Evolutionary conservation across 208 protist species (phyloP).

Genomic region (Strigomonas culicis): DNA sequence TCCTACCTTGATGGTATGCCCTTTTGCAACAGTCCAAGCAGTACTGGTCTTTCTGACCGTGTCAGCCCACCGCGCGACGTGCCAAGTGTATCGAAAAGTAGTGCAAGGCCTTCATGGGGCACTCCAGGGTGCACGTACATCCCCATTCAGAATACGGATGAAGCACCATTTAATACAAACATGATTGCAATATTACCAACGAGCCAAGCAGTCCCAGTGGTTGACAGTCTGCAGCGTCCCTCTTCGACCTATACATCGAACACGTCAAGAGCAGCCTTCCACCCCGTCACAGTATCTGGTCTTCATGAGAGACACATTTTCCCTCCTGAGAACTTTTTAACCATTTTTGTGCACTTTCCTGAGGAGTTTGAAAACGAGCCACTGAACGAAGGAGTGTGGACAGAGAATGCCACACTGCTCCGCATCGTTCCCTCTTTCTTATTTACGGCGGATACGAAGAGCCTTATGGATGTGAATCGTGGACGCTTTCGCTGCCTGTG

Average conservation of each 20-base stretch:
- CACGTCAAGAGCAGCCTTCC: background rate
- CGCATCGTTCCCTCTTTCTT: too few relatives aligned
- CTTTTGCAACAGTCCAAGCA: background rate
- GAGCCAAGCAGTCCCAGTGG: background rate
- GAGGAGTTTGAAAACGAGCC: background rate
- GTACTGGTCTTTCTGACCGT: background rate
- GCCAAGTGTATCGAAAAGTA: background rate
- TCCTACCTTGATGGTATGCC: too few relatives aligned
- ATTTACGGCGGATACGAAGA: too few relatives aligned
- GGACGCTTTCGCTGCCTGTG: background rate
- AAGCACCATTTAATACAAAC: too few relatives aligned
- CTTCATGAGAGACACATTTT: too few relatives aligned
- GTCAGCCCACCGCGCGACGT: background rate
- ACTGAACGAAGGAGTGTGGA: background rate
- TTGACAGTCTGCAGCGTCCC: background rate
- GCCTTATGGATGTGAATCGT: background rate
- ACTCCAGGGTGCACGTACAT: conserved; percentile 1
- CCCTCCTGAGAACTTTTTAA: background rate
- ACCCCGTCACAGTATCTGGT: too few relatives aligned
- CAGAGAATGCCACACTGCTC: too few relatives aligned
- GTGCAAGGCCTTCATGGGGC: background rate
- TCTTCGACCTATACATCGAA: background rate
- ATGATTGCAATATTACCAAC: too few relatives aligned
- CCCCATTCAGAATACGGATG: conserved; percentile 1
- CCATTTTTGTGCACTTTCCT: background rate